These are phyloP conservation scores for Perilla frutescens DNA, from an alignment of 257 asterid species.

Conservation along the genomic window DNA sequence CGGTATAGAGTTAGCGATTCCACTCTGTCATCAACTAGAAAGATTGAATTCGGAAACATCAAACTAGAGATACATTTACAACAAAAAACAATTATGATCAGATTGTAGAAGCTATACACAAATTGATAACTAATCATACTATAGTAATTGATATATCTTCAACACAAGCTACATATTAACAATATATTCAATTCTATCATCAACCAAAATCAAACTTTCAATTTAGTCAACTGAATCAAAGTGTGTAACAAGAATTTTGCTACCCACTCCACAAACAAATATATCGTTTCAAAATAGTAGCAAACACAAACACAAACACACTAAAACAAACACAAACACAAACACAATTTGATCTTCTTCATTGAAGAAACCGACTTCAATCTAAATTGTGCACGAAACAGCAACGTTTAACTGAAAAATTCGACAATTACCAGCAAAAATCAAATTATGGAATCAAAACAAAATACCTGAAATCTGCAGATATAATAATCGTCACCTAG, in stretches of 20 bases:
- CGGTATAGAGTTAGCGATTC: neutral
- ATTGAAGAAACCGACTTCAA: too few species aligned
- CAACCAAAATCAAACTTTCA: neutral
- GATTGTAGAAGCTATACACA: too few species aligned
- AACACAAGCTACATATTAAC: neutral
- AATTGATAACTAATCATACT: too few species aligned
- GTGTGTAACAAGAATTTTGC: too few species aligned
- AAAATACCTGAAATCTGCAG: conserved; percentile 82
- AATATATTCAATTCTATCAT: neutral
- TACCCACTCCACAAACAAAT: too few species aligned
- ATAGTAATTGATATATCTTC: too few species aligned
- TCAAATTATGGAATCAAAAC: neutral
- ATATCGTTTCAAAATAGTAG: too few species aligned
- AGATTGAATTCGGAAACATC: neutral
- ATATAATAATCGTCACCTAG: conserved; percentile 89
- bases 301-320: too few species aligned
- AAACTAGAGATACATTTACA: too few species aligned
- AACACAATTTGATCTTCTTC: too few species aligned
- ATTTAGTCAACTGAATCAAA: neutral
- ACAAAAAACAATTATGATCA: neutral
- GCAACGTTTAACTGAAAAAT: neutral
- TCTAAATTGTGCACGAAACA: neutral
- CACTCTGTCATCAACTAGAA: neutral
- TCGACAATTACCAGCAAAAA: neutral
- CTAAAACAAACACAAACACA: too few species aligned